phyloP scores from a whole-genome alignment of 2,329 filamentous ascomycete species.

The Amylocarpus encephaloides region DNA sequence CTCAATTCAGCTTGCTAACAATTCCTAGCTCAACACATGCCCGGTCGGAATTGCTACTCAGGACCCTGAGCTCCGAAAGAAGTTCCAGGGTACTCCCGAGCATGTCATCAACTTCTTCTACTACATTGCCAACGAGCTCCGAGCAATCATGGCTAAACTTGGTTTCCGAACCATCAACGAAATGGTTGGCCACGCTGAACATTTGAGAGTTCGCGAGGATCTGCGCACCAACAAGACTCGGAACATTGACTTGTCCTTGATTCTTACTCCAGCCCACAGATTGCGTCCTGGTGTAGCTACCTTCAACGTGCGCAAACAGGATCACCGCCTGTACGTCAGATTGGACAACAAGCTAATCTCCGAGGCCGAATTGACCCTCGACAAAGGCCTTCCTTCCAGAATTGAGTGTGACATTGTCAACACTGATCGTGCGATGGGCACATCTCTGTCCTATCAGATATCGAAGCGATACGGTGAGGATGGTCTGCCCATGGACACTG shows the following conservation, averaged over 20 bases:
- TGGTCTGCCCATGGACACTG: slow-evolving; percentile 84
- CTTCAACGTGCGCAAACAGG: slow-evolving; percentile 97
- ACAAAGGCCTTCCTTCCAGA: slow-evolving; percentile 86
- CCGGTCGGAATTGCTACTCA: slow-evolving; percentile 94
- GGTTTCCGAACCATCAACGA: slow-evolving; percentile 95
- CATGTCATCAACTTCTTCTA: slow-evolving; percentile 95
- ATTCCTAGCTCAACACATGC: slow-evolving; percentile 58
- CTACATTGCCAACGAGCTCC: slow-evolving; percentile 91
- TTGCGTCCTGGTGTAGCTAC: slow-evolving; percentile 90
- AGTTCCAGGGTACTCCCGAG: slow-evolving; percentile 88
- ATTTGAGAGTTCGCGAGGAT: slow-evolving; percentile 80
- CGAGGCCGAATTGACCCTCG: slow-evolving; percentile 87
- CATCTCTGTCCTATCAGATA: slow-evolving; percentile 92
- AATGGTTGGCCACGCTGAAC: slow-evolving; percentile 91
- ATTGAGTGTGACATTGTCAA: slow-evolving; percentile 97
- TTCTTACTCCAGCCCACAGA: slow-evolving; percentile 92
- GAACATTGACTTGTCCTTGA: slow-evolving; percentile 88
- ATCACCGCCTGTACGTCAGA: slow-evolving; percentile 86
- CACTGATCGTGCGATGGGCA: slow-evolving; percentile 88
- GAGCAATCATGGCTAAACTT: slow-evolving; percentile 93
- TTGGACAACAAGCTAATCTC: slow-evolving; percentile 96
- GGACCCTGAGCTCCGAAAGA: slow-evolving; percentile 87
- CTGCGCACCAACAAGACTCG: slow-evolving; percentile 81
- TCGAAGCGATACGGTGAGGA: slow-evolving; percentile 86
- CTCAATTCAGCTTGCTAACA: slow-evolving; percentile 10